Base-by-base conservation (phyloP, 805 yeast genomes). In the Maudiozyma pseudohumilis region DNA sequence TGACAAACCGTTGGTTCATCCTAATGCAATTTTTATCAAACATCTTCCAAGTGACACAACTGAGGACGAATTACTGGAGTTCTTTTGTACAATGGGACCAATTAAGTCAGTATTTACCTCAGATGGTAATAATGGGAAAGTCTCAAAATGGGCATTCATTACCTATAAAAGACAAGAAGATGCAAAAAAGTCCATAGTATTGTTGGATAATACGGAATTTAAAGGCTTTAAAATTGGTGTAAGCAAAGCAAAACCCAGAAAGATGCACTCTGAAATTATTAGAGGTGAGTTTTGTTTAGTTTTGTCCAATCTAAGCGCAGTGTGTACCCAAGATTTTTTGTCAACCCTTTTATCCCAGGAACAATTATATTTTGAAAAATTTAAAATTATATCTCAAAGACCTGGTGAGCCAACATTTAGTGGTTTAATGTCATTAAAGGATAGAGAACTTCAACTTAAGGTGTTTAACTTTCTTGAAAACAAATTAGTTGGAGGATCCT, bases 101-200 rank as follows among this genome's bases (percentile, higher is more conserved):
- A 47, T 61, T 1, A 55, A 56, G 35, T 60, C 65, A 6, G 58
- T 62, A 2, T 61, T 49, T 38, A 46, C 58, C 11, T 54, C 61
- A 7, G 49, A 53, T 10, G 58, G 50, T 11, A 15, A 18, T 11
- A 23, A 40, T 6, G 48, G 41, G 33, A 46, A 47, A 29, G 46
- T 49, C 11, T 48, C 63, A 6, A 39, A 48, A 17, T 59, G 63
- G 62, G 68, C 68, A 6, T 68, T 67, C 43, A 58, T 69, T 2
- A 67, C 68, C 13, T 70, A 62, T 47, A 65, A 63, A 40, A 56
- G 54, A 23, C 55, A 58, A 19, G 40, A 48, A 7, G 64, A 58
- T 32, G 66, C 70, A 1, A 45, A 48, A 19, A 42, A 47, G 4
- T 66, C 70, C 10, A 63, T 70, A 15, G 45, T 55, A 17, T 40